Conservation (phyloP, 2,329 filamentous ascomycete species). For the Akanthomyces lecanii region DNA sequence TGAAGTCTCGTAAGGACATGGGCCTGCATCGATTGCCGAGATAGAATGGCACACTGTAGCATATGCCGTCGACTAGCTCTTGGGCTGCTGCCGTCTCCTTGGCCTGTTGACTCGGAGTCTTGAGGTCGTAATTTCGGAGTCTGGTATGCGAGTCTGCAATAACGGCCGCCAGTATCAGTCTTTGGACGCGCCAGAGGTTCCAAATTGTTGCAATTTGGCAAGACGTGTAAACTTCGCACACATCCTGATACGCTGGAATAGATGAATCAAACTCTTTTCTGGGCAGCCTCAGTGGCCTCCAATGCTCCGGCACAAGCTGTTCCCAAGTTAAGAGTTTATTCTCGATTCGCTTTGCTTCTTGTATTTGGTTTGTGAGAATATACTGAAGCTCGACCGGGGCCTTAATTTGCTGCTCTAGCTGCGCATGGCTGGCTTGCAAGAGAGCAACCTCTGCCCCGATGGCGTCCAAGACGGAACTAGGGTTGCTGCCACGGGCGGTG, state of each 20-base stretch:
- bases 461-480: background rate
- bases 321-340: background rate
- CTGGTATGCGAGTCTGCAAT: background rate
- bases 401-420: background rate
- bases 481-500: background rate
- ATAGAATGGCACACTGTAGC: conserved; percentile 9
- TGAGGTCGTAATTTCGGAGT: background rate
- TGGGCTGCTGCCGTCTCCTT: background rate
- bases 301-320: background rate
- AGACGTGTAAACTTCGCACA: background rate
- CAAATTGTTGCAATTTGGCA: conserved; percentile 10
- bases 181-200: conserved; percentile 7
- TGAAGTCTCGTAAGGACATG: background rate
- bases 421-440: background rate
- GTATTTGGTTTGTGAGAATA: background rate
- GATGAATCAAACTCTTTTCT: background rate
- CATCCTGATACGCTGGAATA: background rate
- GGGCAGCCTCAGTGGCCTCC: background rate
- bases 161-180: background rate
- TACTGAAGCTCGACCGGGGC: too few species aligned
- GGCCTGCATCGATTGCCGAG: background rate
- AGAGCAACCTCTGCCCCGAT: background rate
- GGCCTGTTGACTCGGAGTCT: background rate
- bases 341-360: background rate
- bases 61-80: background rate